phyloP scores from a whole-genome alignment of 208 protist species.

The Leishmania braziliensis region DNA sequence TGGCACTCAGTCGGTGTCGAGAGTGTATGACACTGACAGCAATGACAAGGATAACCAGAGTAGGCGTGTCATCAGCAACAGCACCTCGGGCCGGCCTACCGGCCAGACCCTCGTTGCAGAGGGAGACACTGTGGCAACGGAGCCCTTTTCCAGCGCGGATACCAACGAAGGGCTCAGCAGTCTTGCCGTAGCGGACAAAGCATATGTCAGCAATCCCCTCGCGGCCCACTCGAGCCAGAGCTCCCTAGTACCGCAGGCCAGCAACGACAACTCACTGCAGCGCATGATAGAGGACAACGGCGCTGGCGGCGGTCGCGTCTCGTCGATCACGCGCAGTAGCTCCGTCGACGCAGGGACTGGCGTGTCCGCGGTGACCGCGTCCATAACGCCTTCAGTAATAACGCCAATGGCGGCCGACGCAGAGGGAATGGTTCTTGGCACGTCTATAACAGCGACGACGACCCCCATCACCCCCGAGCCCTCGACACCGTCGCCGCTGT shows the following conservation, averaged over 20 bases:
- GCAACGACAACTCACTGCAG: not conserved
- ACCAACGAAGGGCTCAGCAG: not conserved
- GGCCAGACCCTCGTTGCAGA: not conserved
- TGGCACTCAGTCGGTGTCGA: not conserved
- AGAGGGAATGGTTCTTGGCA: not conserved
- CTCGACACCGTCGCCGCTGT: conserved; percentile 15
- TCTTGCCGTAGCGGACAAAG: not conserved
- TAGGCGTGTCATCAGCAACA: conserved; percentile 9
- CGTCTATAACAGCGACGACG: not conserved
- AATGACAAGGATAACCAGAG: not conserved
- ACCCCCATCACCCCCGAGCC: conserved; percentile 3
- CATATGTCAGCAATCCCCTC: not conserved
- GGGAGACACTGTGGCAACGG: not conserved
- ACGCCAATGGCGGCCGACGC: not conserved
- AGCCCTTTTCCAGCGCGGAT: not conserved
- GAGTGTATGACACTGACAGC: not conserved
- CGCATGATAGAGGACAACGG: not conserved
- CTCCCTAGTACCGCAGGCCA: not conserved
- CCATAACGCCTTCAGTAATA: not conserved
- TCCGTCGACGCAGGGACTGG: not conserved
- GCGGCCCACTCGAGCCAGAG: not conserved
- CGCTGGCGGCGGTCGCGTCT: not conserved
- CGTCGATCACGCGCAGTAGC: not conserved
- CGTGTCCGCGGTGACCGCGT: not conserved
- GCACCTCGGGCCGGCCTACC: not conserved